Conservation (phyloP, 176 grass and related monocot genomes). For the Raddia guianensis region DNA sequence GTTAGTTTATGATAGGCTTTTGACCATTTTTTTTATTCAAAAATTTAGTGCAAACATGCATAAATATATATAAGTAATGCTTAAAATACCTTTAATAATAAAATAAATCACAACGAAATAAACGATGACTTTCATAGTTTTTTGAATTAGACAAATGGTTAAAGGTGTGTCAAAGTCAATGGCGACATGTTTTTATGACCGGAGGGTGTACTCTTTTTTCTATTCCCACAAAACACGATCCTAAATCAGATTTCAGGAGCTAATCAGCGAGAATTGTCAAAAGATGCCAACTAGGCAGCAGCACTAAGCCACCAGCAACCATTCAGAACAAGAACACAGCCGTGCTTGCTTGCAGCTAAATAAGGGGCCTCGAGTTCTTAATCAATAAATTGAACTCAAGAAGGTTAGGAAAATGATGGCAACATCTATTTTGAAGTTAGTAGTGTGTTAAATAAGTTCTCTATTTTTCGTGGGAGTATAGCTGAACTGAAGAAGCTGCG, state of each 20-base stretch:
- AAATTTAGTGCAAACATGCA: too few relatives aligned
- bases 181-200: too few relatives aligned
- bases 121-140: too few relatives aligned
- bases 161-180: too few relatives aligned
- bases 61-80: too few relatives aligned
- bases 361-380: background rate
- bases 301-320: too few relatives aligned
- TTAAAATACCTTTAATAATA: too few relatives aligned
- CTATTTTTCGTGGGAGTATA: background rate
- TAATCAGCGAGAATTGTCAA: conserved; percentile 9
- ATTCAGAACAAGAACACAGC: conserved; percentile 8
- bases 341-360: background rate
- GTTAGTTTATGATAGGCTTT: too few relatives aligned
- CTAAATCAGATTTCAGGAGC: conserved; percentile 13
- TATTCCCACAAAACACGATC: background rate
- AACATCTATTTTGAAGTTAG: background rate
- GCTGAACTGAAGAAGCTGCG: background rate
- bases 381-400: background rate
- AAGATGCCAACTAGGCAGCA: conserved; percentile 8
- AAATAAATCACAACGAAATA: too few relatives aligned
- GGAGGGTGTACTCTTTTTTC: too few relatives aligned
- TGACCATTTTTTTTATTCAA: too few relatives aligned
- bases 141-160: too few relatives aligned
- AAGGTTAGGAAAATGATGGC: background rate
- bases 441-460: background rate